Evolutionary conservation across 768 basidiomycete species (phyloP), one percentile per base, ranked within the genome.

Genomic region (Leccinellum luteum): DNA sequence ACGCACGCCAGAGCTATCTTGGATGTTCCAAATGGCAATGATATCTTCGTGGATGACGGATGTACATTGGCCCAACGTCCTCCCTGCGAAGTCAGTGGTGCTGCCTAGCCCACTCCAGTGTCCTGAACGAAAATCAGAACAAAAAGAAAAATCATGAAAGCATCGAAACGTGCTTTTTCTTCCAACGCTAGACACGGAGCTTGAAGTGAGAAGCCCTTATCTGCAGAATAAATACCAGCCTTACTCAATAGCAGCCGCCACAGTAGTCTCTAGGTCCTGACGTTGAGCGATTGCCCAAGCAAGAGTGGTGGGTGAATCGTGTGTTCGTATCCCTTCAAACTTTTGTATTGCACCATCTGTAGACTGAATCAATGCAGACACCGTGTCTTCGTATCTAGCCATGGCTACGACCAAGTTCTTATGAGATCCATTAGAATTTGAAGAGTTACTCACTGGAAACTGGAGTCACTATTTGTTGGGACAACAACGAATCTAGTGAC

Each of bases 241-340:
- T 50, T 31, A 55, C 58, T 59, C 58, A 12, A 59, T 45, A 10
- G 32, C 47, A 5, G 58, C 58, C 17, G 43, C 49, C 14, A 59
- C 8, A 13, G 23, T 59, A 1, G 44, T 56, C 4, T 59, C 49
- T 1, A 47, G 28, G 43, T 59, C 54, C 25, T 38, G 43, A 19
- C 58, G 58, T 30, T 59, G 58, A 45, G 58, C 58, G 1, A 51
- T 51, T 23, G 48, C 49, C 58, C 58, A 59, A 6, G 43, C 34
- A 45, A 59, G 58, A 47, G 58, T n/a, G 32, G 25, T 30, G 15
- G 58, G 31, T 14, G 13, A 28, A 31, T 44, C 41, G 25, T 35
- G 58, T 17, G 21, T 59, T 6, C 32, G 48, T 25, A 21, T 51
- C 32, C 27, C 43, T 13, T 51, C 14, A 28, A 30, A 21, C 17